Conservation (phyloP, 345 rosid species). For the Eucalyptus marginata region DNA sequence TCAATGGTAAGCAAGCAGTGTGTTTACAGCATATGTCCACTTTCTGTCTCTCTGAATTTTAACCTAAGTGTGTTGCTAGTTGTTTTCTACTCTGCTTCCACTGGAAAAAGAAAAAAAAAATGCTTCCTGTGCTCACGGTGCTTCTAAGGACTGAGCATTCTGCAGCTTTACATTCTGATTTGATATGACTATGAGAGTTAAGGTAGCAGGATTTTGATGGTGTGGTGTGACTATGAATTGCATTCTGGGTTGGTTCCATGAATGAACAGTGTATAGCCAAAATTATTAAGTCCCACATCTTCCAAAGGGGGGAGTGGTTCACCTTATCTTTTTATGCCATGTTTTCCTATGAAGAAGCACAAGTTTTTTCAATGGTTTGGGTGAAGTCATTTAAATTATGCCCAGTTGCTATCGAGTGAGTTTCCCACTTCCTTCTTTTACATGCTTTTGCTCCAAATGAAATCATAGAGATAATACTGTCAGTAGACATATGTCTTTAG, state of each 20-base stretch:
- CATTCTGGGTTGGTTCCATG: neutral
- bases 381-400: neutral
- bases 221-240: neutral
- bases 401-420: neutral
- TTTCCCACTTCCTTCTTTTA: neutral
- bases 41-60: neutral
- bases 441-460: neutral
- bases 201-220: neutral
- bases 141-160: neutral
- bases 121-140: neutral
- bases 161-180: neutral
- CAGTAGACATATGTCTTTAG: neutral
- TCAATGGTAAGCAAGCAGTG: constrained; percentile 26
- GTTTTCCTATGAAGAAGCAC: neutral
- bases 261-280: neutral
- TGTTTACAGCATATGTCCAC: neutral
- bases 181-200: neutral
- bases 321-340: neutral
- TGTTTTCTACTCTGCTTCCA: neutral
- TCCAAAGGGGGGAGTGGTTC: neutral
- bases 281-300: neutral
- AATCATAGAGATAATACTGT: neutral
- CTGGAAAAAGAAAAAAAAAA: neutral
- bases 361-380: neutral
- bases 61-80: neutral